Conservation (phyloP, 73 alveolate genomes). For the Blepharisma stoltei region DNA sequence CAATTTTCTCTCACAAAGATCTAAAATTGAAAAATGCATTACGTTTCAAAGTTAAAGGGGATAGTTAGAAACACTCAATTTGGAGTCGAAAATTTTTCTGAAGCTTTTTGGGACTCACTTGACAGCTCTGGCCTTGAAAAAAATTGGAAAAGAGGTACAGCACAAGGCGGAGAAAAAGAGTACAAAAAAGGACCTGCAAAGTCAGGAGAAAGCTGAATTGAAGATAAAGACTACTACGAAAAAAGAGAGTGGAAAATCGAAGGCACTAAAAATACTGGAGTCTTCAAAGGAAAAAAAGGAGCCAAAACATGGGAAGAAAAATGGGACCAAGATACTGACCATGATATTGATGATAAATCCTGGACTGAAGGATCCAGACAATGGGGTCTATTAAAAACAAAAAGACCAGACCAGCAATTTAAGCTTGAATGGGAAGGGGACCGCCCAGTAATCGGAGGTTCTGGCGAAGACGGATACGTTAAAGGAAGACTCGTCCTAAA, state of each 20-base stretch:
- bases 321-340: conserved; percentile 18
- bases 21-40: no score
- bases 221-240: not conserved
- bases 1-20: no score
- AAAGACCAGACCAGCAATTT: not conserved
- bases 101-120: conserved; percentile 4
- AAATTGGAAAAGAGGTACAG: conserved; percentile 18
- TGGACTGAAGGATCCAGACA: not conserved
- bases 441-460: not conserved
- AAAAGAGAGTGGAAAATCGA: conserved; percentile 5
- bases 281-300: conserved; percentile 16
- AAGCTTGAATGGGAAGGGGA: conserved; percentile 28
- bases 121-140: not conserved
- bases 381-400: not conserved
- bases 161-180: conserved; percentile 25
- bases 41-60: no score
- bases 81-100: conserved; percentile 12
- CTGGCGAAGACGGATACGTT: not conserved
- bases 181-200: not conserved
- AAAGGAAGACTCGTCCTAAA: not conserved
- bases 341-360: not conserved
- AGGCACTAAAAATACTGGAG: conserved; percentile 15
- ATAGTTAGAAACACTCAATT: not conserved
- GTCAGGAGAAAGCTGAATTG: conserved; percentile 8
- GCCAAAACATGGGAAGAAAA: not conserved